phyloP scores from a whole-genome alignment of 306 rosid genomes.

The Coriaria nepalensis region DNA sequence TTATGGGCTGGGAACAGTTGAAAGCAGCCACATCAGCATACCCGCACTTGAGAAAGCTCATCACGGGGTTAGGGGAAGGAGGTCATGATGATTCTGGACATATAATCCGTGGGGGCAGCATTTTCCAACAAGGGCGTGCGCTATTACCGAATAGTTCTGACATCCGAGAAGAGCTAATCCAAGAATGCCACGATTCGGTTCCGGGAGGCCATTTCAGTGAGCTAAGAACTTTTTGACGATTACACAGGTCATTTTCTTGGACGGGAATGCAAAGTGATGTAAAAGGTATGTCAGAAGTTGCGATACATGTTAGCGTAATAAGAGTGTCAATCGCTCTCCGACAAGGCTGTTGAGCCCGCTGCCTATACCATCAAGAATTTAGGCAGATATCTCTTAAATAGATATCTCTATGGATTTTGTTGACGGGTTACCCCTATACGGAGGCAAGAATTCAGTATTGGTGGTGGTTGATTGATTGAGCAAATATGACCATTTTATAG shows the following conservation, averaged over 20 bases:
- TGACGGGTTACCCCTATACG: background rate
- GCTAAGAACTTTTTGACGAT: background rate
- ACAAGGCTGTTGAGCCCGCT: background rate
- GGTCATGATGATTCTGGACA: too few relatives aligned
- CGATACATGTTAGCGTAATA: background rate
- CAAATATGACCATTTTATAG: background rate
- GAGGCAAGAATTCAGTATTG: background rate
- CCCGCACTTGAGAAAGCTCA: background rate
- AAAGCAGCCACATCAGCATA: background rate
- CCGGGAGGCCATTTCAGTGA: background rate
- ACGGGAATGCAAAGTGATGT: background rate
- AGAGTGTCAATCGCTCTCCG: background rate
- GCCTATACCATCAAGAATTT: background rate
- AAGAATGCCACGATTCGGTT: background rate
- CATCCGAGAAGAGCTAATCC: background rate
- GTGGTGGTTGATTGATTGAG: background rate
- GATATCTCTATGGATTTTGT: background rate
- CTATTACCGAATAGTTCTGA: background rate
- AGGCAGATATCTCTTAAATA: background rate
- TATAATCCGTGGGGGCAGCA: background rate
- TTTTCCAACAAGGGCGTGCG: background rate
- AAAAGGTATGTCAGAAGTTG: background rate
- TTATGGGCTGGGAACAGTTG: too few relatives aligned
- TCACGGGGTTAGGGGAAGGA: background rate
- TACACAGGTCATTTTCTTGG: background rate